Evolutionary conservation across 2,329 filamentous ascomycete genomes (phyloP).

Genomic region (Teratosphaeria gauchensis): DNA sequence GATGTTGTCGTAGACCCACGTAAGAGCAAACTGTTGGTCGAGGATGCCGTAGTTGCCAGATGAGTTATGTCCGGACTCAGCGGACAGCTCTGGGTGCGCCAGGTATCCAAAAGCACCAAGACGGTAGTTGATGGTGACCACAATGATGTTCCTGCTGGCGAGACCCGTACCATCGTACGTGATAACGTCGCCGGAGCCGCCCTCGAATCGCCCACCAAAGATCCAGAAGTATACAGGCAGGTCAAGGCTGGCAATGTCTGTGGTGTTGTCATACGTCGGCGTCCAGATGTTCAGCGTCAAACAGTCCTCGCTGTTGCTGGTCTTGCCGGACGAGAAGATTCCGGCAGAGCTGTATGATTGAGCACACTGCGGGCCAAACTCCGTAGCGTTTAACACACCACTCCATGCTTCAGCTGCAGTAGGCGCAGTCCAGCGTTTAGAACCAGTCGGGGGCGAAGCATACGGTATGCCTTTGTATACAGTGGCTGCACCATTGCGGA

Average conservation of each 20-base stretch:
- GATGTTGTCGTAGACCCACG: background rate
- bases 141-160: conserved; percentile 28
- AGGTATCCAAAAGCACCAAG: conserved; percentile 49
- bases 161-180: conserved; percentile 39
- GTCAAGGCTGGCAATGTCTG: conserved; percentile 24
- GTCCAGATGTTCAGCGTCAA: conserved; percentile 34
- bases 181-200: conserved; percentile 34
- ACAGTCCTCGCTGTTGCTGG: conserved; percentile 20
- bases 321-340: background rate
- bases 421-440: background rate
- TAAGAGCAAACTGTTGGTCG: background rate
- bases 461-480: background rate
- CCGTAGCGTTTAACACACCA: background rate
- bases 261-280: conserved; percentile 17
- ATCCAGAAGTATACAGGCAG: conserved; percentile 39
- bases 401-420: background rate
- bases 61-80: background rate
- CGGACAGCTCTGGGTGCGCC: conserved; percentile 11
- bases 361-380: background rate
- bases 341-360: background rate
- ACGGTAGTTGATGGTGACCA: conserved; percentile 54
- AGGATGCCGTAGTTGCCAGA: background rate
- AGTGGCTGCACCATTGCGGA: background rate
- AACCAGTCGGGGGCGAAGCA: background rate
- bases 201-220: conserved; percentile 35